phyloP scores from a whole-genome alignment of 139 green algal species.

The Chlamydomonas sp. region DNA sequence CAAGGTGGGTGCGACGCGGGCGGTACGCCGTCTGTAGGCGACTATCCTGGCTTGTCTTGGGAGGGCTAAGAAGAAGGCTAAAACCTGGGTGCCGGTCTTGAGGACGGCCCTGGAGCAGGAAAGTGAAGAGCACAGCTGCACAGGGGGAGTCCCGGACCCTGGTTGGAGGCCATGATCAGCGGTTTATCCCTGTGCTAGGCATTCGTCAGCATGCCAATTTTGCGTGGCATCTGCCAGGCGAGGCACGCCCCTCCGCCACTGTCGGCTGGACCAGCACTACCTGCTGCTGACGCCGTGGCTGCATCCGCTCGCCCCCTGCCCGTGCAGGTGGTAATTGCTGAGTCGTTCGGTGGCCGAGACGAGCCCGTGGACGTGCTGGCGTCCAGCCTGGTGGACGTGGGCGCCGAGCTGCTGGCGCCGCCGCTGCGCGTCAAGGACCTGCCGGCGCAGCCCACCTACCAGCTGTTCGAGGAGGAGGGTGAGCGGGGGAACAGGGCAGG shows the following conservation, averaged over 20 bases:
- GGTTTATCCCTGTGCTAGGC: too few relatives aligned
- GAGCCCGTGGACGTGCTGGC: constrained; percentile 94
- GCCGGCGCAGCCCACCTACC: constrained; percentile 71
- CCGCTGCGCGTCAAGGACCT: constrained; percentile 85
- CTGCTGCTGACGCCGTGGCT: constrained; percentile 36
- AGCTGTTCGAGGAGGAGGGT: constrained; percentile 93
- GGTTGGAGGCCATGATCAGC: too few relatives aligned
- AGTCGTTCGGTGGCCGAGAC: constrained; percentile 92
- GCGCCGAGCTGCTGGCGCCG: constrained; percentile 61
- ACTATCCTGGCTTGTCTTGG: too few relatives aligned
- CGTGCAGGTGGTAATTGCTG: constrained; percentile 86
- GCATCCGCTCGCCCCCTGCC: too few relatives aligned
- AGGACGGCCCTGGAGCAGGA: too few relatives aligned
- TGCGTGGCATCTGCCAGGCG: neutral
- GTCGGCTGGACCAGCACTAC: neutral
- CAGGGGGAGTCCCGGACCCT: too few relatives aligned
- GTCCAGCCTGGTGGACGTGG: constrained; percentile 67
- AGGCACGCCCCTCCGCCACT: neutral
- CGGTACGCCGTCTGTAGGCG: too few relatives aligned
- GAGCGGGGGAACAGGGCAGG: neutral
- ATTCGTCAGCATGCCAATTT: neutral
- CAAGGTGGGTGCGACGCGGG: constrained; percentile 59
- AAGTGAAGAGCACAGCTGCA: too few relatives aligned
- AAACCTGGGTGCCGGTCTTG: too few relatives aligned
- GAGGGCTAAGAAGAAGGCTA: too few relatives aligned